These are phyloP conservation scores for Neonectria coccinea DNA, from an alignment of 2,329 filamentous ascomycete genomes.

Conservation along the genomic window DNA sequence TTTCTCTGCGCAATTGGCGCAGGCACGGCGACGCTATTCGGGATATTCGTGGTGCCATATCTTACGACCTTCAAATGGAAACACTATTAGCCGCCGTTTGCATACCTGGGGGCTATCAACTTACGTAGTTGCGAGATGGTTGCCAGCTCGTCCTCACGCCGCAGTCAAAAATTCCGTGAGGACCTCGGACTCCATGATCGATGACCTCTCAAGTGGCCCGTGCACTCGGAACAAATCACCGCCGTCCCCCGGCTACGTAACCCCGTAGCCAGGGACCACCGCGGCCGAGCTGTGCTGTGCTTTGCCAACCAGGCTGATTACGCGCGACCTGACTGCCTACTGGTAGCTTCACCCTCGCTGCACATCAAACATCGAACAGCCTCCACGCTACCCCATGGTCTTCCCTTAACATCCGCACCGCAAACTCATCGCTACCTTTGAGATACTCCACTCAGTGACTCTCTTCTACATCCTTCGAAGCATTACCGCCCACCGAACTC, in stretches of 20 bases:
- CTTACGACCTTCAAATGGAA: neutral
- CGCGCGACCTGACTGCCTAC: conserved; percentile 49
- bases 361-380: conserved; percentile 32
- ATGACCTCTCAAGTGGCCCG: conserved; percentile 23
- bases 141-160: conserved; percentile 26
- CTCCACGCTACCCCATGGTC: conserved; percentile 28
- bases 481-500: conserved; percentile 20
- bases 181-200: conserved; percentile 26
- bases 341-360: conserved; percentile 38
- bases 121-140: conserved; percentile 25
- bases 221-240: conserved; percentile 43
- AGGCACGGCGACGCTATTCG: conserved; percentile 39
- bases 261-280: conserved; percentile 27
- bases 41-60: conserved; percentile 43
- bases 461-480: neutral
- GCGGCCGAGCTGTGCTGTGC: conserved; percentile 32
- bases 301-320: conserved; percentile 44
- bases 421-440: neutral
- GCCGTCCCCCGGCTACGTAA: conserved; percentile 34
- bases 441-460: neutral
- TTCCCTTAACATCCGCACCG: conserved; percentile 14
- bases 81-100: conserved; percentile 12
- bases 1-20: conserved; percentile 41
- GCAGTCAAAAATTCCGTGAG: conserved; percentile 38
- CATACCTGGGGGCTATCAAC: conserved; percentile 7